These are phyloP conservation scores for Thermomucor indicae-seudaticae DNA, from an alignment of 371 early-diverging fungal genomes.

Conservation along the genomic window DNA sequence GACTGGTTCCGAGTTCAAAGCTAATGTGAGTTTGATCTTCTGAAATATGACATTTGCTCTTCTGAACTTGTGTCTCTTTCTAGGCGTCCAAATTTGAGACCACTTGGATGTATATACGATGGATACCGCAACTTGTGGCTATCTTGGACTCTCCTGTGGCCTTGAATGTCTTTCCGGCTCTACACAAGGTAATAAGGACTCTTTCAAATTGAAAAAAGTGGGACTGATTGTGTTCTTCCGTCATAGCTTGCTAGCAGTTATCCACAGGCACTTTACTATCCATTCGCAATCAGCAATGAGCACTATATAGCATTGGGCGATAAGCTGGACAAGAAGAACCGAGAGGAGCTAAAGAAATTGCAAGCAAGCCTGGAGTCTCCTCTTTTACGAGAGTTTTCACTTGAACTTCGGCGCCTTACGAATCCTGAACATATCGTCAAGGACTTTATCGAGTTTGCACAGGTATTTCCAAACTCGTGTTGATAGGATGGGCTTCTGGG, in stretches of 20 bases:
- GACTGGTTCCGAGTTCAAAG: conserved; percentile 26
- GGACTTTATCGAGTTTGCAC: conserved; percentile 55
- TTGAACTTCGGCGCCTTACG: conserved; percentile 64
- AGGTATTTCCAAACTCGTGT: conserved; percentile 20
- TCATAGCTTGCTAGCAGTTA: conserved; percentile 53
- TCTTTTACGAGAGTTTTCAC: conserved; percentile 49
- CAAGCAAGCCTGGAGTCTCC: conserved; percentile 39
- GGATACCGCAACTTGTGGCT: conserved; percentile 79
- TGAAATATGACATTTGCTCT: background rate
- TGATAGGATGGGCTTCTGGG: background rate
- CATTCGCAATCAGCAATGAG: conserved; percentile 66
- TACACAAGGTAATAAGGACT: conserved; percentile 23
- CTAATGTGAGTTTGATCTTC: conserved; percentile 16
- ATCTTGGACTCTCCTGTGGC: conserved; percentile 51
- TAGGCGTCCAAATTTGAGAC: conserved; percentile 19
- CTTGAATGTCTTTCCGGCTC: conserved; percentile 30
- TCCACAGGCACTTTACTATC: conserved; percentile 67
- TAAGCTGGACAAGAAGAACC: conserved; percentile 11
- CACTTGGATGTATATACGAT: conserved; percentile 69
- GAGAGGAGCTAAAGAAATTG: conserved; percentile 34
- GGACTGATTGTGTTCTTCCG: conserved; percentile 4
- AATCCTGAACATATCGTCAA: conserved; percentile 67
- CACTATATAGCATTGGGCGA: conserved; percentile 47
- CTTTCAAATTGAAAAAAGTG: background rate
- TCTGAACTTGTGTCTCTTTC: background rate